Evolutionary conservation across 176 grass and related monocot genomes (phyloP), one percentile per base, ranked within the genome.

Genomic region (Otatea glauca): DNA sequence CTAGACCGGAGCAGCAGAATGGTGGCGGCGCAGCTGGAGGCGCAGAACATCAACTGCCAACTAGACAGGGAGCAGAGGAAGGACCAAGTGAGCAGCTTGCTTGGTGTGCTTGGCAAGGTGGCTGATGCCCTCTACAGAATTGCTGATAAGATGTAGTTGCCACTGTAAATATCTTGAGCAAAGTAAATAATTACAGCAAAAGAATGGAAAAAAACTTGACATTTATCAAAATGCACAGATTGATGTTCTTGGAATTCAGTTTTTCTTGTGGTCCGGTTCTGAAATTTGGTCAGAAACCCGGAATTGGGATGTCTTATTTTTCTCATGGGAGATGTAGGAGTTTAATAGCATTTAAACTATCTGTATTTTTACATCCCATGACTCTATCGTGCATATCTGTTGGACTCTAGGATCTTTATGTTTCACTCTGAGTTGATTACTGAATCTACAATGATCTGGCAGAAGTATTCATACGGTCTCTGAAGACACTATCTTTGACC

Each of bases 1-100:
- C 74, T 96, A n/a, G 93, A 99, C 65, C 74, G 61, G 72, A 99
- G 92, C 84, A 84, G 92, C 67, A 69, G 66, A 69, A 89, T 92
- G 89, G 62, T 99, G 35, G 85, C 88, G 0, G 86, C 86, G 0
- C 96, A 96, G 61, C 67, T 99, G 49, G 96, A 96, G 80, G 88
- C 86, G 6, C 96, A 99, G 59, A 96, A 99, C 83, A 82, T 76
- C 39, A 94, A 99, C 77, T 87, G 81, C 53, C 96, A 88, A 79
- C 84, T 96, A 66, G 93, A 99, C 87, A 94, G 96, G 89, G 96
- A 99, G 63, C 89, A 99, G 75, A 94, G 90, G 90, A 94, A 89
- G 87, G 93, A 96, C 21, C 91, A 99, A 83, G 85, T 85, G 14
- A 79, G 79, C 55, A 86, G 86, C 89, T 83, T 99, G 77, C 86